A percentile compares a stretch with the other conserved stretches of the same genome.
These are phyloP conservation scores for Bjerkandera adusta DNA, from an alignment of 1,284 basidiomycete genomes.

Conservation along the genomic window DNA sequence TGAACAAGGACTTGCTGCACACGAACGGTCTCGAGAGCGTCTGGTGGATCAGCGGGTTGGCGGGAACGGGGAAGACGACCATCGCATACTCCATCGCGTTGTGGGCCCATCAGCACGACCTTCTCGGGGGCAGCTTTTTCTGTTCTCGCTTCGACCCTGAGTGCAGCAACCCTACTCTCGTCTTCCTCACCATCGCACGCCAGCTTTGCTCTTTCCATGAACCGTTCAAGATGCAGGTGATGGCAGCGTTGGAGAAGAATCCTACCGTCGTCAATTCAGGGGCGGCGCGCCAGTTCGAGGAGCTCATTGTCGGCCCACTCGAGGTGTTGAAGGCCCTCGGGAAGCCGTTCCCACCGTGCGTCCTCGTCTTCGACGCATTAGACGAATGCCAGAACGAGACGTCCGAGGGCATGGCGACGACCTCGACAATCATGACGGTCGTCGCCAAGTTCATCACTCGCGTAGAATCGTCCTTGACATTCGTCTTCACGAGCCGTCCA, in stretches of 20 bases:
- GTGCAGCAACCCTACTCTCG: conserved; percentile 18
- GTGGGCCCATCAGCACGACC: neutral
- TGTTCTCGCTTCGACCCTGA: conserved; percentile 25
- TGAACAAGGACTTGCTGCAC: too few species aligned
- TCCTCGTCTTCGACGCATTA: conserved; percentile 28
- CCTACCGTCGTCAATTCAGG: conserved; percentile 9
- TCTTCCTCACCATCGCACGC: conserved; percentile 27
- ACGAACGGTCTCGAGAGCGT: too few species aligned
- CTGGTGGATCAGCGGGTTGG: conserved; percentile 13
- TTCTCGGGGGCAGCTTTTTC: conserved; percentile 32
- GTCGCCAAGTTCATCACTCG: conserved; percentile 5
- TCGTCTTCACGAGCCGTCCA: conserved; percentile 28
- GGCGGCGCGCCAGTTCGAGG: conserved; percentile 18
- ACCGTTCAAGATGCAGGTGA: too few species aligned
- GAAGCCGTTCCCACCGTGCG: conserved; percentile 14
- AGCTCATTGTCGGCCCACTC: conserved; percentile 23
- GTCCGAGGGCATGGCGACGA: too few species aligned
- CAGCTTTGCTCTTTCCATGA: conserved; percentile 22
- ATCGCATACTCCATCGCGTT: conserved; percentile 15
- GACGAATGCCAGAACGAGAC: conserved; percentile 27
- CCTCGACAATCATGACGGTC: conserved; percentile 17
- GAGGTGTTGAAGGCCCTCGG: too few species aligned
- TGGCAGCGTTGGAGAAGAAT: conserved; percentile 14
- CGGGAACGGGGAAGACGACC: conserved; percentile 15
- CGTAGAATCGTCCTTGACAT: conserved; percentile 1